Evolutionary conservation across 2,329 filamentous ascomycete genomes (phyloP), one percentile per base, ranked within the genome.

Genomic region (Dactylellina leptospora): DNA sequence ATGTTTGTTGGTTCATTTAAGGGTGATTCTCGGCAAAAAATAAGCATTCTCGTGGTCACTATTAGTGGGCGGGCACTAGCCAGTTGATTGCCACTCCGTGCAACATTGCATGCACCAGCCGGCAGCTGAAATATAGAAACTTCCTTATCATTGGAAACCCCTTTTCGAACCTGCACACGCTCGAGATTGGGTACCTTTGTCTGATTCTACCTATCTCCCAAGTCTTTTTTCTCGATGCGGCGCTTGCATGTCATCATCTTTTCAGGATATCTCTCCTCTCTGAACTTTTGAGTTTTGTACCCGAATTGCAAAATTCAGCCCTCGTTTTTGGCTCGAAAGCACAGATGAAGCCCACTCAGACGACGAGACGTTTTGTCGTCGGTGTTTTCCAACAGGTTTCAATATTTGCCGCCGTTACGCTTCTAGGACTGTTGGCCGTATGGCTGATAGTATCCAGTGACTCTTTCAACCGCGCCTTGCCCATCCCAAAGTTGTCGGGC

Each of bases 401-500:
- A 40, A 58, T 58, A 33, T 58, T 58, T 20, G 18, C 40, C 40
- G 23, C 40, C 16, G 27, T 36, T 16, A 47, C 54, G 23, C 9
- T 58, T 36, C 25, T 58, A 8, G 54, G 54, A 5, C 20, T 47
- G 2, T 33, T 58, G 23, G 40, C 25, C 27, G 33, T 47, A 38
- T 47, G 38, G 40, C 54, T 58, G 54, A 16, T 47, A 13, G 22
- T 58, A 36, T 38, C 25, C n/a, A 36, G 40, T 58, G 36, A 8
- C 13, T 44, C 22, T 9, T 58, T 33, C 38, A 45, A 33, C 16
- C 9, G 40, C n/a, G 36, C 36, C 30, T 45, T 44, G 53, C 36
- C 20, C 20, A n/a, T 47, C 38, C 54, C 40, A 33, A 47, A 38
- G 23, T 45, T 58, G 20, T 13, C 40, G 47, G 23, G 16, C 16